phyloP scores from a whole-genome alignment of 306 rosid genomes.

The Arachis hypogaea region DNA sequence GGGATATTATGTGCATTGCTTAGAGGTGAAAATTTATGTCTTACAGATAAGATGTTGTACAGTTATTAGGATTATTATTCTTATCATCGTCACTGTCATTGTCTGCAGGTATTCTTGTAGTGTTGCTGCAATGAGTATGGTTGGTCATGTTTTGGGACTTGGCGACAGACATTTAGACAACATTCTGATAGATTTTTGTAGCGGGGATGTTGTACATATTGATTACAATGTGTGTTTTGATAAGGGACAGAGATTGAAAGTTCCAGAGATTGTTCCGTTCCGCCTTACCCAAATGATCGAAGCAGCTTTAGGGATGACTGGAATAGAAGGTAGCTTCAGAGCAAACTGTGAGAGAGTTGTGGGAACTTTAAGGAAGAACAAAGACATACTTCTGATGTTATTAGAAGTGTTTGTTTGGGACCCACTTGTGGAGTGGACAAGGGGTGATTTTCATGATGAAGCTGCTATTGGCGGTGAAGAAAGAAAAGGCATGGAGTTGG shows the following conservation, averaged over 20 bases:
- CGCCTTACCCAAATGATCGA: slow-evolving; percentile 94
- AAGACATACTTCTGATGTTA: slow-evolving; percentile 87
- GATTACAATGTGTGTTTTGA: slow-evolving; percentile 97
- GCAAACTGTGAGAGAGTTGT: slow-evolving; percentile 88
- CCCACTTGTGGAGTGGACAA: slow-evolving; percentile 96
- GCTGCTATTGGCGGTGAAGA: slow-evolving; percentile 98
- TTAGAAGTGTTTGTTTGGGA: slow-evolving; percentile 97
- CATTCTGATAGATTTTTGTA: slow-evolving; percentile 87
- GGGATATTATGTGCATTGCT: slow-evolving; percentile 16
- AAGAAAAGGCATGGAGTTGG: slow-evolving; percentile 98
- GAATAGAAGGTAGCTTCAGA: slow-evolving; percentile 93
- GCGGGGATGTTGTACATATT: slow-evolving; percentile 88
- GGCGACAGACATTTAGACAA: slow-evolving; percentile 96
- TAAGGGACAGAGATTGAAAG: slow-evolving; percentile 85
- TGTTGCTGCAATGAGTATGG: slow-evolving; percentile 97
- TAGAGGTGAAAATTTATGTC: slow-evolving; percentile 29
- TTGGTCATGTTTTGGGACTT: slow-evolving; percentile 92
- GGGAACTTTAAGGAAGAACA: slow-evolving; percentile 78
- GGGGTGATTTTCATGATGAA: slow-evolving; percentile 95
- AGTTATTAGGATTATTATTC: neutral
- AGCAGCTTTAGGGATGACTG: slow-evolving; percentile 93
- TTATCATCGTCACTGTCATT: slow-evolving; percentile 1
- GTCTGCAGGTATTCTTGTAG: slow-evolving; percentile 84
- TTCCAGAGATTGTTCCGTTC: slow-evolving; percentile 98
- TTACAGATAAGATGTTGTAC: slow-evolving; percentile 9